A percentile compares a stretch with the other conserved stretches of the same genome.
Evolutionary conservation across 108 stramenopile genomes (phyloP).

Genomic region (Stephanodiscus triporus): DNA sequence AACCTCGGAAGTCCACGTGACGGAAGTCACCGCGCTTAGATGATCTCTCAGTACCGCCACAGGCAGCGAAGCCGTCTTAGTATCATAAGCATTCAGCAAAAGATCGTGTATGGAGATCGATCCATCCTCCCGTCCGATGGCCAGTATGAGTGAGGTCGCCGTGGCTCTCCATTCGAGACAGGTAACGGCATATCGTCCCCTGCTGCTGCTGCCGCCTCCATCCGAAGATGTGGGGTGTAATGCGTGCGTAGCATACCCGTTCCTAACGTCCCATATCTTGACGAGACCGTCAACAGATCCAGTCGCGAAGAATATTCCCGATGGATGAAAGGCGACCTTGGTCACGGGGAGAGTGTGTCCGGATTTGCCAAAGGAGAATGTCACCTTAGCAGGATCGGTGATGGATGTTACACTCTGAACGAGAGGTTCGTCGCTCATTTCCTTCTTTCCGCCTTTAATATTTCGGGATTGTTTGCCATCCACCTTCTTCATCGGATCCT

Average conservation of each 20-base stretch:
- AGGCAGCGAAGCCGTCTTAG: slow-evolving; percentile 31
- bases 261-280: slow-evolving; percentile 83
- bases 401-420: slow-evolving; percentile 28
- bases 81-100: slow-evolving; percentile 50
- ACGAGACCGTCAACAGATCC: slow-evolving; percentile 86
- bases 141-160: slow-evolving; percentile 61
- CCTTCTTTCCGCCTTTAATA: not conserved
- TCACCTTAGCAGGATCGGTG: slow-evolving; percentile 43
- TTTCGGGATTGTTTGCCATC: not conserved
- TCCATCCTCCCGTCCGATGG: slow-evolving; percentile 84
- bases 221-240: slow-evolving; percentile 58
- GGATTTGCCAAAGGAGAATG: slow-evolving; percentile 67
- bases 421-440: slow-evolving; percentile 2
- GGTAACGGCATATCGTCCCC: slow-evolving; percentile 62
- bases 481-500: slow-evolving; percentile 7
- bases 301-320: slow-evolving; percentile 80
- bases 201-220: slow-evolving; percentile 53
- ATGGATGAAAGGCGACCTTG: slow-evolving; percentile 68
- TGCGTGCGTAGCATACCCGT: slow-evolving; percentile 82
- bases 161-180: slow-evolving; percentile 65
- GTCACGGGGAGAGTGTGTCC: slow-evolving; percentile 82
- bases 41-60: slow-evolving; percentile 82
- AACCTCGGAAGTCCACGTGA: slow-evolving; percentile 65
- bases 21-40: slow-evolving; percentile 85
- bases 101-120: slow-evolving; percentile 81